A percentile compares a stretch with the other conserved stretches of the same genome.
phyloP scores from a whole-genome alignment of 176 grass and related monocot species.

The Saccharum spontaneum region DNA sequence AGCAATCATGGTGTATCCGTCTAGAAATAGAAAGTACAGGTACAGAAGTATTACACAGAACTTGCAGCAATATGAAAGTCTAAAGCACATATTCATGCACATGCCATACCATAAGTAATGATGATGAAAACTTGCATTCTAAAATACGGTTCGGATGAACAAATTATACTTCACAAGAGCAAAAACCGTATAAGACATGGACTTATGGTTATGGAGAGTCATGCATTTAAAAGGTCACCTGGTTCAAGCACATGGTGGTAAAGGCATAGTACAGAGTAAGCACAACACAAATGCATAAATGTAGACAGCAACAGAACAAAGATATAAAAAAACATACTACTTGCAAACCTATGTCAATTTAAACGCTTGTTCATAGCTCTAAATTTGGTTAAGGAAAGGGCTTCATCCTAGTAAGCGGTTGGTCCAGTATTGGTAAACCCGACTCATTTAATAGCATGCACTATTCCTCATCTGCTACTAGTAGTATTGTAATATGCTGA shows the following conservation, averaged over 20 bases:
- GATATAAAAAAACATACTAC: slow-evolving; percentile 7
- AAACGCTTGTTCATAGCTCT: neutral
- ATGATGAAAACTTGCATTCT: slow-evolving; percentile 19
- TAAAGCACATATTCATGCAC: neutral
- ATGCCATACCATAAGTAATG: neutral
- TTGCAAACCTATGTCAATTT: neutral
- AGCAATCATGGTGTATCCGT: slow-evolving; percentile 18
- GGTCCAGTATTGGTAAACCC: neutral
- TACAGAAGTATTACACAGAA: slow-evolving; percentile 19
- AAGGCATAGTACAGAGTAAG: neutral
- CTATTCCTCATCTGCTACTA: neutral
- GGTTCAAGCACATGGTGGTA: neutral
- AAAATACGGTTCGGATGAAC: neutral
- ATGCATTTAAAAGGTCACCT: neutral
- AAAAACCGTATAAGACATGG: neutral
- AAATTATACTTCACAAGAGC: neutral
- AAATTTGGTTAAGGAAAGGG: neutral
- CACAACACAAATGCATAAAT: slow-evolving; percentile 1
- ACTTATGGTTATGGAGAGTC: neutral
- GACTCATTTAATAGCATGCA: neutral
- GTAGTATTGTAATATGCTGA: neutral
- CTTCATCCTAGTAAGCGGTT: neutral
- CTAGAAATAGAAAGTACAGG: slow-evolving; percentile 3
- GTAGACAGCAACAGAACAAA: neutral
- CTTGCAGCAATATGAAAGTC: slow-evolving; percentile 6